Base-by-base conservation (phyloP, 176 grass and related monocot species). In the Luzula sylvatica region DNA sequence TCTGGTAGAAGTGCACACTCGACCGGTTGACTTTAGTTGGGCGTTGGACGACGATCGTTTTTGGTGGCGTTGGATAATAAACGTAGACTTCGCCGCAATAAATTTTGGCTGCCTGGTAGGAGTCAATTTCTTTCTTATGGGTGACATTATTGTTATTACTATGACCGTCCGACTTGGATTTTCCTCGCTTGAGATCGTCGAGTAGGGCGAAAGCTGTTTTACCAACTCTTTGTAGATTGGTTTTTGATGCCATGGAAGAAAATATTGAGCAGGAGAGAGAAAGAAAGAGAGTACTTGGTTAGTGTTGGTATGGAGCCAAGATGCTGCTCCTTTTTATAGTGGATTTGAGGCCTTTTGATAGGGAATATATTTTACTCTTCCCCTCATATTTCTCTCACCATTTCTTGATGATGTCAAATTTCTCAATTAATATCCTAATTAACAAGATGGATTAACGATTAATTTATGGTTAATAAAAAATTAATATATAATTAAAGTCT, bases 311-410 rank as follows among this genome's bases (percentile, higher is more conserved):
- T 22, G 27, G 42, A 45, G 43, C 23, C 28, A 26, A 44, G 23
- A 28, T 17, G 56, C 42, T n/a, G 28, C 5, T 42, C 41, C 38
- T 41, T 64, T 64, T 64, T 64, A 64, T 49, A 64, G 59, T 46
- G 42, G 27, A n/a, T n/a, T n/a, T n/a, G n/a, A n/a, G n/a, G n/a
- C n/a, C n/a, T n/a, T n/a, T n/a, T n/a, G n/a, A n/a, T n/a, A n/a
- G n/a, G n/a, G n/a, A n/a, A 40, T n/a, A n/a, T n/a, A n/a, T n/a
- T n/a, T n/a, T n/a, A n/a, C n/a, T n/a, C n/a, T n/a, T n/a, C n/a
- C n/a, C n/a, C n/a, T n/a, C n/a, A n/a, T n/a, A n/a, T n/a, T n/a
- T n/a, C n/a, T n/a, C n/a, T n/a, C n/a, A n/a, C n/a, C n/a, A n/a
- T n/a, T n/a, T n/a, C n/a, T n/a, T n/a, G n/a, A n/a, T n/a, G n/a